Evolutionary conservation across 345 rosid genomes (phyloP).

Genomic region (Arabidopsis suecica): DNA sequence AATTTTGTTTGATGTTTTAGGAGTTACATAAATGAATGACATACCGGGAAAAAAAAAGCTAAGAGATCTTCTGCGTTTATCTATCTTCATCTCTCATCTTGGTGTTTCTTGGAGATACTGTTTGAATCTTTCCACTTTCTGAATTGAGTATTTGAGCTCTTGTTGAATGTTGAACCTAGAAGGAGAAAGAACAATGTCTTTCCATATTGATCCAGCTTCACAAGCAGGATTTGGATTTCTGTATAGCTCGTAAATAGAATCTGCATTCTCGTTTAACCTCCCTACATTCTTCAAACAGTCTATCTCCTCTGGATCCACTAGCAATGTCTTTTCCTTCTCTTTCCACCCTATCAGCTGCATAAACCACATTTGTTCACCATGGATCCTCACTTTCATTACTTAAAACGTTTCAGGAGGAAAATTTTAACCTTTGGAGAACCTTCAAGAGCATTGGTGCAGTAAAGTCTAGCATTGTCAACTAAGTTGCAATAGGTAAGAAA

Average conservation of each 20-base stretch:
- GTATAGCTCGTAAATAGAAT: constrained; percentile 80
- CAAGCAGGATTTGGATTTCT: constrained; percentile 72
- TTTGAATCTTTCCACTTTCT: constrained; percentile 66
- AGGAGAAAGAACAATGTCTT: constrained; percentile 91
- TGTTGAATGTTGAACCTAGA: constrained; percentile 81
- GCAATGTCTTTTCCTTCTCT: constrained; percentile 81
- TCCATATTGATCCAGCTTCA: constrained; percentile 85
- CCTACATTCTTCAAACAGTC: constrained; percentile 69
- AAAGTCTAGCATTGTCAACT: constrained; percentile 90
- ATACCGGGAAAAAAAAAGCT: constrained; percentile 38
- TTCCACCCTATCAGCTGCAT: constrained; percentile 97
- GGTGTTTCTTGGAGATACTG: constrained; percentile 36
- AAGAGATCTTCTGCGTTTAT: neutral
- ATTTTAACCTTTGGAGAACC: constrained; percentile 80
- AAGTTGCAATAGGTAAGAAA: constrained; percentile 79
- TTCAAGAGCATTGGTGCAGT: constrained; percentile 80
- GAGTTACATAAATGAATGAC: constrained; percentile 40
- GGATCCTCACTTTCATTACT: constrained; percentile 12
- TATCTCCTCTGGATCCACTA: constrained; percentile 93
- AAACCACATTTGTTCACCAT: constrained; percentile 28
- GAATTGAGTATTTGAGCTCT: constrained; percentile 75
- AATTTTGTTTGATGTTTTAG: constrained; percentile 18
- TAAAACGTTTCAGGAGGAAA: constrained; percentile 10
- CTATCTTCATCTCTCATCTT: constrained; percentile 21
- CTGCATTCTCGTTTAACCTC: constrained; percentile 75